These are phyloP conservation scores for Salvia hispanica DNA, from an alignment of 257 asterid species.

Conservation along the genomic window DNA sequence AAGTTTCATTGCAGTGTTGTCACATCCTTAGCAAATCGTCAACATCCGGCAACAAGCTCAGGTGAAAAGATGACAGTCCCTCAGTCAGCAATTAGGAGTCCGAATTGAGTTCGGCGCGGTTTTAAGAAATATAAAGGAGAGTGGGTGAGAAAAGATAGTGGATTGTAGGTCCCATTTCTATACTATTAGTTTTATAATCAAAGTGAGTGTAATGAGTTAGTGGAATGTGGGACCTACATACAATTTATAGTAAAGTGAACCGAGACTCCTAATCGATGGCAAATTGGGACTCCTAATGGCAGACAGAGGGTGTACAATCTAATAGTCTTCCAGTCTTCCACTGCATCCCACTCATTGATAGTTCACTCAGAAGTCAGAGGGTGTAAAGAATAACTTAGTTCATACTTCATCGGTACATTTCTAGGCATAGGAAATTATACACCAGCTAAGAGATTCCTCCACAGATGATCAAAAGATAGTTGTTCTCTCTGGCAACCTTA, in stretches of 20 bases:
- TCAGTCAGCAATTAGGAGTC: no score
- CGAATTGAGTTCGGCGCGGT: no score
- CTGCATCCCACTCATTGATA: constrained; percentile 26
- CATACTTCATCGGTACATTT: constrained; percentile 8
- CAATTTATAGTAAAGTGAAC: no score
- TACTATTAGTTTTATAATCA: no score
- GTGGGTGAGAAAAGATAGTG: no score
- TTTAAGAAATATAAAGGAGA: no score
- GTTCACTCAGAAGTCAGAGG: constrained; percentile 30
- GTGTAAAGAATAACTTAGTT: constrained; percentile 19
- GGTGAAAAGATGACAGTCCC: background rate
- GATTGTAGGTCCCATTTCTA: no score
- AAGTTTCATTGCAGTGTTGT: constrained; percentile 11
- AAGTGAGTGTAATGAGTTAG: no score
- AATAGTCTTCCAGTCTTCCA: constrained; percentile 18
- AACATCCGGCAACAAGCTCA: constrained; percentile 21
- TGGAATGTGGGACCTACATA: no score
- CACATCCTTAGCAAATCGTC: constrained; percentile 32
- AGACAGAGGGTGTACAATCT: background rate
- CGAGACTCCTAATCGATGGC: no score
- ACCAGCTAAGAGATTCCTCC: constrained; percentile 22
- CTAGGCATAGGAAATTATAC: constrained; percentile 20
- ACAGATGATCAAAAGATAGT: constrained; percentile 25
- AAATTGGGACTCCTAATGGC: no score
- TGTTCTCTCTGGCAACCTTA: constrained; percentile 8